phyloP scores from a whole-genome alignment of 2,329 filamentous ascomycete species.

The Talaromyces sp. region DNA sequence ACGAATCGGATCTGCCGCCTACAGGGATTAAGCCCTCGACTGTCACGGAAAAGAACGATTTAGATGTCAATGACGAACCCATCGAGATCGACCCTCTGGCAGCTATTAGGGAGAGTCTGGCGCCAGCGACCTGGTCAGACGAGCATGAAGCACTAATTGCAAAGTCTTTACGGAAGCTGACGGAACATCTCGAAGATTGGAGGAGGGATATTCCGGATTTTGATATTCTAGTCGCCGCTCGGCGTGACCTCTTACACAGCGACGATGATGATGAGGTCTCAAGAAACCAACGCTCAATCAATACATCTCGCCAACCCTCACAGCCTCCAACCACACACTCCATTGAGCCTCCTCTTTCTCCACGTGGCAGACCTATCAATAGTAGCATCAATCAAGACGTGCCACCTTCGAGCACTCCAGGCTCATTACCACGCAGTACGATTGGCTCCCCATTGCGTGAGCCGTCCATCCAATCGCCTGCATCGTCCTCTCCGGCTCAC shows the following conservation, averaged over 20 bases:
- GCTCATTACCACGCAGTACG: slow-evolving; percentile 21
- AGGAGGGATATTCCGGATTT: slow-evolving; percentile 66
- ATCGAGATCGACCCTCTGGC: slow-evolving; percentile 32
- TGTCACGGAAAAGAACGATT: slow-evolving; percentile 27
- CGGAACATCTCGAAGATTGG: slow-evolving; percentile 62
- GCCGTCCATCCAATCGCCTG: slow-evolving; percentile 19
- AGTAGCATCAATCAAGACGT: slow-evolving; percentile 13
- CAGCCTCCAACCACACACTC: slow-evolving; percentile 21
- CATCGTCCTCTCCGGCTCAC: slow-evolving; percentile 15
- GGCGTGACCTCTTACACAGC: slow-evolving; percentile 43
- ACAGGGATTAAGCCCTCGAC: background rate
- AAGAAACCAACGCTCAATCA: slow-evolving; percentile 19
- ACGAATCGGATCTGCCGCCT: slow-evolving; percentile 27
- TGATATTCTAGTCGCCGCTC: slow-evolving; percentile 65
- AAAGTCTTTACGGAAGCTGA: slow-evolving; percentile 57
- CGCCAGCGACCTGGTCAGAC: slow-evolving; percentile 51
- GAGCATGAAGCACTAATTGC: slow-evolving; percentile 49
- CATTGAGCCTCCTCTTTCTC: slow-evolving; percentile 19
- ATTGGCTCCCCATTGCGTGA: slow-evolving; percentile 27
- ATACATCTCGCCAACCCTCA: slow-evolving; percentile 24
- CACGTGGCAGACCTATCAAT: slow-evolving; percentile 27
- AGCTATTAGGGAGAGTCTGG: slow-evolving; percentile 29
- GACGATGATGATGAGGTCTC: slow-evolving; percentile 33
- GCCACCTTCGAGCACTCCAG: slow-evolving; percentile 5
- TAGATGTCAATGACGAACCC: slow-evolving; percentile 38